Evolutionary conservation across 2,329 filamentous ascomycete species (phyloP).

Genomic region (Metarhizium anisopliae): DNA sequence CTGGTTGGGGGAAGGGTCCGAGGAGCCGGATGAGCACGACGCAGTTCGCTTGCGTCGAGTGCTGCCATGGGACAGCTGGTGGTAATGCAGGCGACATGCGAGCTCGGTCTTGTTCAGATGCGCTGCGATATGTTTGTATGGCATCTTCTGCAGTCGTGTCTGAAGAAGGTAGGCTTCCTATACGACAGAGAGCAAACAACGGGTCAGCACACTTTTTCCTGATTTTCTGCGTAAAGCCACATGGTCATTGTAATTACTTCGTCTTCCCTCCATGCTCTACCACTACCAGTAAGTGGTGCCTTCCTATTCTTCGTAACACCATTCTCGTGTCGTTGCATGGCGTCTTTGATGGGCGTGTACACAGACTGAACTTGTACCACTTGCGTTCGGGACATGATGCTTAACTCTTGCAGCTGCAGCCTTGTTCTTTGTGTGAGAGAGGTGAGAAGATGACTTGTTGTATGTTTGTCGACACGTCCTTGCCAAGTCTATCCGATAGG

Average conservation of each 20-base stretch:
- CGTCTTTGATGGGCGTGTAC: slow-evolving; percentile 44
- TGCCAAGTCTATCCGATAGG: no score
- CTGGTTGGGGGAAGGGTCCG: slow-evolving; percentile 42
- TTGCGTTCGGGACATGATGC: slow-evolving; percentile 41
- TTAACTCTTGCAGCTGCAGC: not conserved
- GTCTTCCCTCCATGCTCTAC: slow-evolving; percentile 77
- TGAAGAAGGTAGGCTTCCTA: slow-evolving; percentile 79
- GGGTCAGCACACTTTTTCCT: slow-evolving; percentile 1
- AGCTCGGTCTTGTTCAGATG: slow-evolving; percentile 83
- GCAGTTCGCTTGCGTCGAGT: slow-evolving; percentile 70
- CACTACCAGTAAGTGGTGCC: slow-evolving; percentile 61
- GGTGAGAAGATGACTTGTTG: not conserved
- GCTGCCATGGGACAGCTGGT: slow-evolving; percentile 75
- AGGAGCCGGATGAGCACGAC: slow-evolving; percentile 59
- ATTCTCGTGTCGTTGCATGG: slow-evolving; percentile 48
- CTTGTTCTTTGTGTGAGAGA: slow-evolving; percentile 4
- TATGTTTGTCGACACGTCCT: not conserved
- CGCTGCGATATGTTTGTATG: slow-evolving; percentile 81
- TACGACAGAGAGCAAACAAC: not conserved
- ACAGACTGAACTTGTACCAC: slow-evolving; percentile 33
- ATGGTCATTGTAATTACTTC: slow-evolving; percentile 45
- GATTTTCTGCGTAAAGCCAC: not conserved
- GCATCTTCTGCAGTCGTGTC: slow-evolving; percentile 79
- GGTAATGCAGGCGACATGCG: slow-evolving; percentile 78
- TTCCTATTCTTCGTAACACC: slow-evolving; percentile 58